Base-by-base conservation (phyloP, 1,284 basidiomycete species). In the Leccinum olivaceoglutinosum region DNA sequence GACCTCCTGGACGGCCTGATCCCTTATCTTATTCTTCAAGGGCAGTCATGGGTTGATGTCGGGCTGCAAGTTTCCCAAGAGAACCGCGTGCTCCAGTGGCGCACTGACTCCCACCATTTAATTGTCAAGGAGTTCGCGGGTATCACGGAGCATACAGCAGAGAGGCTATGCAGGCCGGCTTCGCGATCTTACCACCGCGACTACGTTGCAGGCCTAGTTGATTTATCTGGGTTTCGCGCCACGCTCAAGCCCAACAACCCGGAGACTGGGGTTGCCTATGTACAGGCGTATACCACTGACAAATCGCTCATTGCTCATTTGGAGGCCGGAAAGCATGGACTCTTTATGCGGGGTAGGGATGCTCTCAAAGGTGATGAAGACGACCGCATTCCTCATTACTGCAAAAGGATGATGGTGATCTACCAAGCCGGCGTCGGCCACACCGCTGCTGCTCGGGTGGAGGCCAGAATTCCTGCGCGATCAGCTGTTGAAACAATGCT, bases 301-400 rank as follows among this genome's bases (percentile, higher is more conserved):
- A 65, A 65, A 29, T 59, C 63, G 0, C 60, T 65, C 1, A 65
- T 65, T n/a, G 60, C 63, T 18, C 63, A 65, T n/a, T 41, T 65
- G 60, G 63, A 65, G 55, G 64, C 59, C 0, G 63, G 64, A 5
- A 54, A 44, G 39, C 64, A 65, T 4, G 56, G 64, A 14, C 64
- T 65, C 0, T 65, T 65, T 36, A 65, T 65, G 59, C 41, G 51
- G 2, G 63, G 56, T 14, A 59, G 5, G 21, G 63, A 65, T 56
- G 41, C 59, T 2, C 63, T 65, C 8, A 25, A 25, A 7, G 56
- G 56, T 2, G 56, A 64, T 38, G 59, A 6, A 1, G 51, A 61
- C 0, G 49, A 61, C 51, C 16, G 16, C 14, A 32, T 25, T 1
- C 59, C 63, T 2, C 4, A 5, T 3, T 64, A 65, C 4, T 65